Base-by-base conservation (phyloP, 352 stramenopile genomes). In the Hyaloperonospora arabidopsidis region DNA sequence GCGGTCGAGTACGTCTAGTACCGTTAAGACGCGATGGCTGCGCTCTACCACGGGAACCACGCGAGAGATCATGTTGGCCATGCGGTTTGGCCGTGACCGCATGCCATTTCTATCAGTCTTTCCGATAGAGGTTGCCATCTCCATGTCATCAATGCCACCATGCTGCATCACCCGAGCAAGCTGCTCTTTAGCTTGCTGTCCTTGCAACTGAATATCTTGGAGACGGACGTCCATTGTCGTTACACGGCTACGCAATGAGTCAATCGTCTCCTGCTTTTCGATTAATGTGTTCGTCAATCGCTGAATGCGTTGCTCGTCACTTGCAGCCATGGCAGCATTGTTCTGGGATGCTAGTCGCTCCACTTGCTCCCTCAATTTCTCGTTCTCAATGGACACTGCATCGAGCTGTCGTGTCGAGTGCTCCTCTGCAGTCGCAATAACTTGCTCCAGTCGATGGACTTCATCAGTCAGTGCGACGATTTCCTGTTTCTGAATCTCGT, bases 231-330 rank as follows among this genome's bases (percentile, higher is more conserved):
- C 75, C 36, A 93, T 74, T 18, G 78, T 88, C 44, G 78, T 83
- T 43, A 79, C 64, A 34, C 75, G 77, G 55, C 65, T 88, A 1
- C 79, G 80, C 32, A 90, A 43, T 0, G 67, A 69, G 38, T 93
- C 83, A 28, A 93, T 70, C 0, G 63, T 80, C 47, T 91, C 83
- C 41, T 93, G 83, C 59, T 93, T 93, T 52, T 90, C 79, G 11
- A 93, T 77, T 17, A 93, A 45, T 1, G 79, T 66, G 49, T 89
- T 88, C 17, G 83, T 93, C 23, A 93, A 71, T 34, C 74, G 78
- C 49, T 89, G 80, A 55, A 91, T 87, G 19, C 77, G 67, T 13
- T 76, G 58, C 52, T 93, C 76, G 8, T 67, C 71, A 22, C 71
- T 76, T 0, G 54, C 60, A 7, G 65, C 55, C 1, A 61, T 43